phyloP scores from a whole-genome alignment of 2,329 filamentous ascomycete genomes.

The Parastagonospora nodorum region DNA sequence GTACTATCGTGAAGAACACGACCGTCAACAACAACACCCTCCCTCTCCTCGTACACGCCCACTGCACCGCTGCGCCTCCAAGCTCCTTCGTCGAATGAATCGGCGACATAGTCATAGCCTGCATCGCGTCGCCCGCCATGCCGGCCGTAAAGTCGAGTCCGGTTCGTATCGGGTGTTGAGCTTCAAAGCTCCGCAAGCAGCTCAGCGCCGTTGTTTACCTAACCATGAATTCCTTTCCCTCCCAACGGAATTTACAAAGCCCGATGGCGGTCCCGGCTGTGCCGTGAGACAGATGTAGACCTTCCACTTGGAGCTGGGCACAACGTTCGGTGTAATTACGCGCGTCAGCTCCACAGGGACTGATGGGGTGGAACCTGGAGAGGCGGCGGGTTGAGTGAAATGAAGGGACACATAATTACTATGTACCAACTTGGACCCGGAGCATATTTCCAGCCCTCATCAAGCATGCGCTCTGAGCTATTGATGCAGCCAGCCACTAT shows the following conservation, averaged over 20 bases:
- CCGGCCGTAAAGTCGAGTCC: neutral
- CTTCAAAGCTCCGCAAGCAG: too few species aligned
- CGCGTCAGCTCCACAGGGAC: constrained; percentile 3
- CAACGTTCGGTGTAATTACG: neutral
- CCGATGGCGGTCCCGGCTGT: too few species aligned
- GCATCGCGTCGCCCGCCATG: constrained; percentile 32
- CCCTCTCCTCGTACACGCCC: constrained; percentile 37
- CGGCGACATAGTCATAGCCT: constrained; percentile 32
- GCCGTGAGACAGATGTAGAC: too few species aligned
- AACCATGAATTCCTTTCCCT: too few species aligned
- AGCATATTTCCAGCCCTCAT: too few species aligned
- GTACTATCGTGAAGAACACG: constrained; percentile 22
- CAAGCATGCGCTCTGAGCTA: too few species aligned
- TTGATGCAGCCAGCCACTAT: constrained; percentile 1
- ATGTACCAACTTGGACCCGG: too few species aligned
- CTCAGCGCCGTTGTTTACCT: too few species aligned
- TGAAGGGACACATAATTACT: too few species aligned
- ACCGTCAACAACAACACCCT: constrained; percentile 28
- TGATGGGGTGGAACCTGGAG: neutral
- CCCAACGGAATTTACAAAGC: too few species aligned
- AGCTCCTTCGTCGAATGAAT: constrained; percentile 26
- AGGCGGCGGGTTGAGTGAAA: neutral
- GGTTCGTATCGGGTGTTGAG: too few species aligned
- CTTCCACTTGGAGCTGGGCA: too few species aligned
- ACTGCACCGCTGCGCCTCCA: constrained; percentile 35